These are phyloP conservation scores for Actinomucor elegans DNA, from an alignment of 371 early-diverging fungal genomes.

Conservation along the genomic window DNA sequence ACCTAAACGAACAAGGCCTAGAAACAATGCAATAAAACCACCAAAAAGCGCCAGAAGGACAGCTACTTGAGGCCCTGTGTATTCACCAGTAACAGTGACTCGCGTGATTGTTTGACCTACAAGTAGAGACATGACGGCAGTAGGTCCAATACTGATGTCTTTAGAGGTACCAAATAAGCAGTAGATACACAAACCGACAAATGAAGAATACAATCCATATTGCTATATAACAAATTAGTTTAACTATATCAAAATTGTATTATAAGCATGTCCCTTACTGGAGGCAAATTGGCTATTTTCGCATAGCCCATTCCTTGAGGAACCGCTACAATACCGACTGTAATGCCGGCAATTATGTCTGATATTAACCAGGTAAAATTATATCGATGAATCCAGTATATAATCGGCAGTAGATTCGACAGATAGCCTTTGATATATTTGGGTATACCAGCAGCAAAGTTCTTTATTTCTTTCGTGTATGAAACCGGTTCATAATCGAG, in stretches of 20 bases:
- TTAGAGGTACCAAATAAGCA: constrained; percentile 82
- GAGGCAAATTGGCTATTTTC: constrained; percentile 78
- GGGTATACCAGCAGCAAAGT: constrained; percentile 9
- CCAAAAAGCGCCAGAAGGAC: constrained; percentile 55
- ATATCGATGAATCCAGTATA: constrained; percentile 72
- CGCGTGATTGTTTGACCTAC: constrained; percentile 66
- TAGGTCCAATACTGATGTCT: constrained; percentile 86
- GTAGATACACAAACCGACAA: constrained; percentile 46
- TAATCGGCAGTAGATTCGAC: constrained; percentile 58
- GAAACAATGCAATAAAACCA: constrained; percentile 56
- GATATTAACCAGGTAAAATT: constrained; percentile 74
- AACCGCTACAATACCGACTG: constrained; percentile 84
- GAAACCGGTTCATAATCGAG: constrained; percentile 20
- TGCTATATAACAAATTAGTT: too few species aligned
- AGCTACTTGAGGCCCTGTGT: constrained; percentile 46
- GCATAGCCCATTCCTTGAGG: constrained; percentile 89
- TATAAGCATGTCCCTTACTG: constrained; percentile 13
- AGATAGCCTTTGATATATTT: constrained; percentile 10
- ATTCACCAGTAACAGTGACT: constrained; percentile 36
- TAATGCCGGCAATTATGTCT: constrained; percentile 84
- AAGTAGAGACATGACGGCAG: constrained; percentile 81
- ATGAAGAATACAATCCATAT: constrained; percentile 79
- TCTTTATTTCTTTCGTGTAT: constrained; percentile 8
- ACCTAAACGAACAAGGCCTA: constrained; percentile 79
- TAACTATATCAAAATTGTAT: too few species aligned